phyloP scores from a whole-genome alignment of 345 rosid genomes.

The Geranium brycei region DNA sequence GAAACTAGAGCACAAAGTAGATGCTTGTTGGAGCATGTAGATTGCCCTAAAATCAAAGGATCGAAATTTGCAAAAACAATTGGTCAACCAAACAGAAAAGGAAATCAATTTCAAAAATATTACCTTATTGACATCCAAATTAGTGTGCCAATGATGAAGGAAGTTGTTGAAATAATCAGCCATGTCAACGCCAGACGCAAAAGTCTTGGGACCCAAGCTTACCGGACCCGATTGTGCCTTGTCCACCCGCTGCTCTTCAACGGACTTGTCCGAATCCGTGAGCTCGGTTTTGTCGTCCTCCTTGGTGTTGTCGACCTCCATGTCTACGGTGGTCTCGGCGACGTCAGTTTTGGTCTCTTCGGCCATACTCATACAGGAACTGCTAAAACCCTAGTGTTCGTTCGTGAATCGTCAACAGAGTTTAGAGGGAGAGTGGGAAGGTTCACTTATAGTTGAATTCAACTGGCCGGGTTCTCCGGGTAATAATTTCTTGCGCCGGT shows the following conservation, averaged over 20 bases:
- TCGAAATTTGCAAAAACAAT: too few species aligned
- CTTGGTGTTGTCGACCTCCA: conserved; percentile 10
- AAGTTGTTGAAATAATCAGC: conserved; percentile 54
- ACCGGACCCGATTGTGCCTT: conserved; percentile 21
- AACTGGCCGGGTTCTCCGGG: too few species aligned
- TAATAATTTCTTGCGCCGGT: too few species aligned
- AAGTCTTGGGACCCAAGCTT: conserved; percentile 70
- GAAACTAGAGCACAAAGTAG: too few species aligned
- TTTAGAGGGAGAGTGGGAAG: too few species aligned
- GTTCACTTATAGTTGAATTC: too few species aligned
- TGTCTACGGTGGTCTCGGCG: conserved; percentile 10
- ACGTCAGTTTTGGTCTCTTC: conserved; percentile 7
- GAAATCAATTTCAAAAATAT: not conserved
- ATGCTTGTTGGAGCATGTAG: too few species aligned
- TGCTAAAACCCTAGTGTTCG: too few species aligned
- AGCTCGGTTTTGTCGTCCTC: conserved; percentile 3
- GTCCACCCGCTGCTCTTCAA: conserved; percentile 11
- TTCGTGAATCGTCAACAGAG: too few species aligned
- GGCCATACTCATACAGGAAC: not conserved
- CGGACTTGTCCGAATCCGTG: conserved; percentile 14
- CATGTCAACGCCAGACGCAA: conserved; percentile 61
- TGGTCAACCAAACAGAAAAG: not conserved
- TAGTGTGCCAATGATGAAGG: conserved; percentile 56
- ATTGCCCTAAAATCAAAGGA: too few species aligned
- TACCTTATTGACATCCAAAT: conserved; percentile 60